Percentiles rank a stretch among this genome's conserved stretches.
Conservation (phyloP, 306 rosid genomes). For the Acacia confusa region DNA sequence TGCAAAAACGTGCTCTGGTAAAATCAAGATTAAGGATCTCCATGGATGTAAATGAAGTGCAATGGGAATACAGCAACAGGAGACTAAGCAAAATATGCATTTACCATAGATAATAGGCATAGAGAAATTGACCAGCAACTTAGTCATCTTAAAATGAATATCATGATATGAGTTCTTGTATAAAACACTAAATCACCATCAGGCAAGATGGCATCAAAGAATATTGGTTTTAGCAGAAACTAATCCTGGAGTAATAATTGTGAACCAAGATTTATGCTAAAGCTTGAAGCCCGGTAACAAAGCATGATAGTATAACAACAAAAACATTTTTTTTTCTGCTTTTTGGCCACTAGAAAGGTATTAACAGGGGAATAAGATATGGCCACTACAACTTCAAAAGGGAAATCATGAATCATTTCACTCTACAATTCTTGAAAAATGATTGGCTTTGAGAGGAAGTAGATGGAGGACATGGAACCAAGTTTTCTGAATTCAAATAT, state of each 20-base stretch:
- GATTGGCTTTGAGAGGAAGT: neutral
- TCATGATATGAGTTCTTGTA: neutral
- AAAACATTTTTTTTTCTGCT: neutral
- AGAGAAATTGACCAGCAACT: neutral
- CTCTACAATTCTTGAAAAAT: neutral
- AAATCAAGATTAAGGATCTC: constrained; percentile 53
- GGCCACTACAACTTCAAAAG: neutral
- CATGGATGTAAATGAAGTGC: constrained; percentile 21
- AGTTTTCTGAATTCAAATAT: neutral
- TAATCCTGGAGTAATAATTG: too few species aligned
- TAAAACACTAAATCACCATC: neutral
- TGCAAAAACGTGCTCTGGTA: constrained; percentile 88
- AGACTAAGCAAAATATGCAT: neutral
- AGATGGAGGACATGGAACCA: neutral
- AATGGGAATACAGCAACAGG: neutral
- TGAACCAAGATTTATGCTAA: neutral
- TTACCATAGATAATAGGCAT: constrained; percentile 2
- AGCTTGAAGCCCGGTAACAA: neutral
- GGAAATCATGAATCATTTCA: neutral
- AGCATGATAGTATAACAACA: neutral
- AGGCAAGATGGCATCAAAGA: neutral
- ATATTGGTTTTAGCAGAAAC: neutral
- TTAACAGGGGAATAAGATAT: neutral
- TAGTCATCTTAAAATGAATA: neutral
- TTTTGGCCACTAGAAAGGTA: neutral